Evolutionary conservation across 2,329 filamentous ascomycete species (phyloP).

Genomic region (Penicillium thymicola): DNA sequence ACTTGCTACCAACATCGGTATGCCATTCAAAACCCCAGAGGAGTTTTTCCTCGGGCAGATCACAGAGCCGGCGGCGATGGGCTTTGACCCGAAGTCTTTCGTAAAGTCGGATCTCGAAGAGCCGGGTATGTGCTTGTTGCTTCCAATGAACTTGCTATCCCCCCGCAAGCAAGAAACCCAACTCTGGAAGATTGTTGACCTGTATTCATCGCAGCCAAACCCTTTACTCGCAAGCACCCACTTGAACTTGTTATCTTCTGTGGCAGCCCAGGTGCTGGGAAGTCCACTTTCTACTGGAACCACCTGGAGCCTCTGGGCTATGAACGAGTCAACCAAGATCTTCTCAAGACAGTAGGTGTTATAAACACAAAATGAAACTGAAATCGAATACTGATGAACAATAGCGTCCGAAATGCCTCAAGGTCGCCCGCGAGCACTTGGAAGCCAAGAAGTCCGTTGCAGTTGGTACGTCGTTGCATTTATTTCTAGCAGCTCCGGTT

Average conservation of each 20-base stretch:
- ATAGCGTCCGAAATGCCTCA: conserved; percentile 63
- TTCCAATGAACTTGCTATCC: background rate
- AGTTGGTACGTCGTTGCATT: conserved; percentile 60
- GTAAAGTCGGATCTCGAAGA: conserved; percentile 36
- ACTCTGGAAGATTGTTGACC: background rate
- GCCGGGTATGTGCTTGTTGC: conserved; percentile 30
- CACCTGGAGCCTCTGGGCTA: conserved; percentile 75
- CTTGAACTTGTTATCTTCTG: conserved; percentile 80
- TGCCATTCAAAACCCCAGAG: conserved; percentile 81
- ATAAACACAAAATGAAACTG: background rate
- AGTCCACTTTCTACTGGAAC: conserved; percentile 85
- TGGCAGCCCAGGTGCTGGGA: conserved; percentile 84
- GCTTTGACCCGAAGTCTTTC: conserved; percentile 68
- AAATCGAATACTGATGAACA: background rate
- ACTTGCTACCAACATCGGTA: conserved; percentile 78
- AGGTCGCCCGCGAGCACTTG: conserved; percentile 66
- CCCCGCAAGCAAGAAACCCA: background rate
- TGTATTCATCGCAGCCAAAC: conserved; percentile 10
- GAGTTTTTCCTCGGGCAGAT: conserved; percentile 77
- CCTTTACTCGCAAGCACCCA: conserved; percentile 59
- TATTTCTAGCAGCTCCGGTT: background rate
- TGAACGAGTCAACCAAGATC: conserved; percentile 84
- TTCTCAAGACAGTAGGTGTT: conserved; percentile 63
- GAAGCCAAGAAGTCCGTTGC: conserved; percentile 65
- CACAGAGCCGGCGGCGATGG: conserved; percentile 62